These are phyloP conservation scores for Arthrinium phaeospermum DNA, from an alignment of 2,329 filamentous ascomycete genomes.

Conservation along the genomic window DNA sequence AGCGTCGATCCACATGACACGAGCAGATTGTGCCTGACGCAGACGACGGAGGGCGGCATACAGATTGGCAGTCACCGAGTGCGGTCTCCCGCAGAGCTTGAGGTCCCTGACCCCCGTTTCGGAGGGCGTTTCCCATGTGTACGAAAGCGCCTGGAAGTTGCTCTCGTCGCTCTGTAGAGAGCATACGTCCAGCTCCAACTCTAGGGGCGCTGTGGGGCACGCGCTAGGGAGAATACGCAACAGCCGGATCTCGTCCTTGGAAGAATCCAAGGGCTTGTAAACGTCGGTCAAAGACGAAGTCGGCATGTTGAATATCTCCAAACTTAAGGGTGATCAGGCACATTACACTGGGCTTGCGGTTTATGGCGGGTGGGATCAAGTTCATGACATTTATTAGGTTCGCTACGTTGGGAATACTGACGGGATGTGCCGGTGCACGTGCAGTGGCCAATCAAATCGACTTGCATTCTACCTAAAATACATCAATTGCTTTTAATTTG, in stretches of 20 bases:
- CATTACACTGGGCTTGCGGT: neutral
- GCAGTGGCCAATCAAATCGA: neutral
- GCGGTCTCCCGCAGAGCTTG: neutral
- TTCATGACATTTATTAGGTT: neutral
- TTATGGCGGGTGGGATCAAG: neutral
- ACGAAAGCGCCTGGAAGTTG: conserved; percentile 6
- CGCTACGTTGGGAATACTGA: neutral
- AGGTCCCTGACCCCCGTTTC: neutral
- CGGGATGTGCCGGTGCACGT: neutral
- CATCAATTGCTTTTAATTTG: neutral
- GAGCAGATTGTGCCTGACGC: neutral
- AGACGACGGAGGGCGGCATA: conserved; percentile 6
- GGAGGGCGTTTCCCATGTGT: neutral
- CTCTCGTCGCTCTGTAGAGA: neutral
- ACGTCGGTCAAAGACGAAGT: neutral
- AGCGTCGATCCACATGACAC: conserved; percentile 25
- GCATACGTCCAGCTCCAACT: neutral
- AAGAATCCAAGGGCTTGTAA: neutral
- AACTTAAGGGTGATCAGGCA: too few relatives aligned
- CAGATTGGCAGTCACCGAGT: conserved; percentile 9
- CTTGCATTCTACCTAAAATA: neutral
- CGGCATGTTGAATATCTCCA: neutral
- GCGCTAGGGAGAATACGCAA: conserved; percentile 1
- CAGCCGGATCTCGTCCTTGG: neutral
- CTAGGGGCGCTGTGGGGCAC: neutral